Evolutionary conservation across 192 early-diverging fungal genomes (phyloP), one percentile per base, ranked within the genome.

Genomic region (Neocallimastix lanati): DNA sequence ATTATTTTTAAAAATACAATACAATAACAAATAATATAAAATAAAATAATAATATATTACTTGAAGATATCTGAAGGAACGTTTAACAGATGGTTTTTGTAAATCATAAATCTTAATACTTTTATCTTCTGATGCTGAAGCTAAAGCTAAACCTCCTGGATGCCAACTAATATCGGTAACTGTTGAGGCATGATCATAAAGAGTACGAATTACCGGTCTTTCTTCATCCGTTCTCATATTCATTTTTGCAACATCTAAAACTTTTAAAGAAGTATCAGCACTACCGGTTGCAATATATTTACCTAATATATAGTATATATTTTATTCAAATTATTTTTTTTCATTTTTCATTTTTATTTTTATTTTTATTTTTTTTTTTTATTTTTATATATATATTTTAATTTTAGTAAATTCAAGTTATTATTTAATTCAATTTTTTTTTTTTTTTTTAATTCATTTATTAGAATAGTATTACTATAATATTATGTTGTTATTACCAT

Each of bases 71-170:
- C 94, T 85, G 82, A 96, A 96, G 18, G 93, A 88, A 81, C 93
- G 82, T 81, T 95, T 97, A 6, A 92, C 91, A 18, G 91, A 90
- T 5, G 92, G 87, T 79, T 90, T 93, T 38, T 90, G 91, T 77
- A 98, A 85, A 84, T 97, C 96, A 82, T 93, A 98, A 58, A 98
- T 86, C 85, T 95, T 96, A 80, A 97, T 92, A 78, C 88, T 91
- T 76, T 86, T 88, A 81, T 98, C 96, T 35, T 92, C 91, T 4
- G 93, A 90, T 83, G 94, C 95, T 58, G 91, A 92, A 15, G 95
- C 96, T 30, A 98, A 86, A 15, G 95, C 94, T 28, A 92, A 86
- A 16, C 96, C 96, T 81, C 96, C 95, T 4, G 96, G 96, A 83
- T 98, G 96, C 83, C 96, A 97, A 35, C 89, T 89, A 13, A 95